phyloP scores from a whole-genome alignment of 1,284 basidiomycete species.

The Sporisorium sorghi region DNA sequence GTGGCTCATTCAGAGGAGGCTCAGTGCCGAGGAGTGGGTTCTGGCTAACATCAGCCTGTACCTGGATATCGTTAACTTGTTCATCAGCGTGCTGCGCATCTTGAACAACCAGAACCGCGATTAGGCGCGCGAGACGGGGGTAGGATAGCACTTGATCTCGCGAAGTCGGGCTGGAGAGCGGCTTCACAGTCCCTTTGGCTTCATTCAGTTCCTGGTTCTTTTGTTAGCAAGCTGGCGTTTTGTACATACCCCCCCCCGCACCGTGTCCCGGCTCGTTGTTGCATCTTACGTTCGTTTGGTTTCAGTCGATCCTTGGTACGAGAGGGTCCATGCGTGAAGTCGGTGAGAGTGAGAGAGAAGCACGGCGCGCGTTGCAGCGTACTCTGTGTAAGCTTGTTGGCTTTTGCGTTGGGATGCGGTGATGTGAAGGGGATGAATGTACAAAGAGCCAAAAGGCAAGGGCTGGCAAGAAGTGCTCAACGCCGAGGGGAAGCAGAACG shows the following conservation, averaged over 20 bases:
- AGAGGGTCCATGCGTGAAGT: no score
- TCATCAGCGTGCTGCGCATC: conserved; percentile 77
- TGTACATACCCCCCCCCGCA: conserved; percentile 28
- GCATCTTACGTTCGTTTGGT: not conserved
- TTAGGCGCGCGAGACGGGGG: no score
- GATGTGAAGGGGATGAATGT: no score
- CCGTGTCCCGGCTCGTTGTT: not conserved
- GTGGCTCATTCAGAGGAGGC: conserved; percentile 79
- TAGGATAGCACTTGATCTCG: no score
- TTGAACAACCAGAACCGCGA: conserved; percentile 48
- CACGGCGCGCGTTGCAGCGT: no score
- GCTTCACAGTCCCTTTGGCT: no score
- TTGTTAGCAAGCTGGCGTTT: not conserved
- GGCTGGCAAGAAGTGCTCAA: no score
- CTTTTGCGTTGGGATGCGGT: no score
- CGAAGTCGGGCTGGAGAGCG: no score
- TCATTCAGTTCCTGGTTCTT: not conserved
- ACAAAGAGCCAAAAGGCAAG: no score
- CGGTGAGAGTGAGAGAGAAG: not conserved
- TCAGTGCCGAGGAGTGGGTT: conserved; percentile 88
- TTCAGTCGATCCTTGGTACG: conserved; percentile 4
- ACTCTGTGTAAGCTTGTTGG: no score
- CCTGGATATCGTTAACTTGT: conserved; percentile 75
- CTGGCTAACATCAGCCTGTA: conserved; percentile 84
- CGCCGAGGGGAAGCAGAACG: no score